Percentiles rank a stretch among this genome's conserved stretches.
phyloP scores from a whole-genome alignment of 139 green algal genomes.

The Tetraselmis chui region DNA sequence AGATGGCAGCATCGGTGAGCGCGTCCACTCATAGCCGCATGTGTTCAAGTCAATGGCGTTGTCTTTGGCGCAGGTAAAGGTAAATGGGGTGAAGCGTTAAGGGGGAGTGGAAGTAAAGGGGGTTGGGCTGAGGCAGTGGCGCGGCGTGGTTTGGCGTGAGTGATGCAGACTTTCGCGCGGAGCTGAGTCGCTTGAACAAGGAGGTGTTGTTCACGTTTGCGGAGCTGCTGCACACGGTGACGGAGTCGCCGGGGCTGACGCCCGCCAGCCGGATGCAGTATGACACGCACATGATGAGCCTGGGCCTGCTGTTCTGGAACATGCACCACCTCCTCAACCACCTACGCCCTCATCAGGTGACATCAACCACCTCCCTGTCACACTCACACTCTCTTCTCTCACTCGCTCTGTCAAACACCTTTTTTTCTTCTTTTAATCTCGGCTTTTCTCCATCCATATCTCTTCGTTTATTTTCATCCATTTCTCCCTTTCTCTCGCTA shows the following conservation, averaged over 20 bases:
- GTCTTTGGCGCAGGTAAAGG: too few species aligned
- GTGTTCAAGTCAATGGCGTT: too few species aligned
- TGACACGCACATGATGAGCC: constrained; percentile 31
- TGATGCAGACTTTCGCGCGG: constrained; percentile 30
- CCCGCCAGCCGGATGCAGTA: constrained; percentile 13
- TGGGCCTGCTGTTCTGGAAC: constrained; percentile 49
- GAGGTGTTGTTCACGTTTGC: constrained; percentile 46
- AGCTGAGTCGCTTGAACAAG: constrained; percentile 50
- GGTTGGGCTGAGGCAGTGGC: too few species aligned
- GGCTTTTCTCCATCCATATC: too few species aligned
- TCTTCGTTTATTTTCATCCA: too few species aligned
- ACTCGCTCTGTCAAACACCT: too few species aligned
- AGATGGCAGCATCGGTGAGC: constrained; percentile 31
- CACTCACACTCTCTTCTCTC: too few species aligned
- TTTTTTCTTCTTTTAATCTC: too few species aligned
- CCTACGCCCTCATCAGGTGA: constrained; percentile 48
- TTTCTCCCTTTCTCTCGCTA: too few species aligned
- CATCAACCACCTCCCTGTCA: constrained; percentile 4
- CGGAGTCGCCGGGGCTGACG: constrained; percentile 36
- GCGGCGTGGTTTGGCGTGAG: background rate
- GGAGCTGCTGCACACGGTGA: constrained; percentile 42
- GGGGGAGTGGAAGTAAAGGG: too few species aligned
- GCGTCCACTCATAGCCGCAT: too few species aligned
- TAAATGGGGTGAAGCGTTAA: too few species aligned
- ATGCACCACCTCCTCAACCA: constrained; percentile 58